Evolutionary conservation across 768 basidiomycete species (phyloP), one percentile per base, ranked within the genome.

Genomic region (Phlegmacium glaucopus): DNA sequence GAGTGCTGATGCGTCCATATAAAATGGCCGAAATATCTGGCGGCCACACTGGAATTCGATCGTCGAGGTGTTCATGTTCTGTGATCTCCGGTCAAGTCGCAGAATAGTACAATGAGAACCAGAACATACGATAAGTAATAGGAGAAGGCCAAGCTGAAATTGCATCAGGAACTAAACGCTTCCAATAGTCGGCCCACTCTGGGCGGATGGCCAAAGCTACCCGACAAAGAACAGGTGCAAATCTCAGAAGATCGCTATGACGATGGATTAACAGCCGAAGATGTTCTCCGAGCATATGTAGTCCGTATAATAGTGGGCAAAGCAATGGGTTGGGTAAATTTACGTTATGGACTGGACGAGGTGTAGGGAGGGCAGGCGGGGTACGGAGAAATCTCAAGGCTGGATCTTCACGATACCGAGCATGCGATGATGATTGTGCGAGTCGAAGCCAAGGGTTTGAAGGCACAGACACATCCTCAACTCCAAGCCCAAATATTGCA

Each of bases 121-220:
- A 39, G 47, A 9, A 67, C 75, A 48, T 55, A 80, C 77, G 60
- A 44, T 70, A 57, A 29, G 63, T 68, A 3, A 66, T 59, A 12
- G 76, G 67, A 2, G 75, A 70, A 1, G 81, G 80, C 90, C 89
- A 89, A 25, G 65, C 61, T n/a, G 69, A 65, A 53, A 77, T 68
- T 22, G 75, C 75, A 38, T 78, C 76, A 4, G 91, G 88, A 55
- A 82, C 82, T 35, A 91, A 68, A 10, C 92, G 78, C 58, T 86
- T 85, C 94, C 93, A 95, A 60, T 94, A 94, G 65, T 96, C 92
- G 6, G 80, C 80, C 94, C 93, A 95, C 59, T 92, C 92, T 0
- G 84, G 82, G 15, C 88, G 79, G 12, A 90, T 76, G 11, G 79
- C 68, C 17, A 76, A 59, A 45, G 85, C 82, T 47, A 87, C 63